These are phyloP conservation scores for Laburnicola sp. DNA, from an alignment of 2,329 filamentous ascomycete genomes.

Conservation along the genomic window DNA sequence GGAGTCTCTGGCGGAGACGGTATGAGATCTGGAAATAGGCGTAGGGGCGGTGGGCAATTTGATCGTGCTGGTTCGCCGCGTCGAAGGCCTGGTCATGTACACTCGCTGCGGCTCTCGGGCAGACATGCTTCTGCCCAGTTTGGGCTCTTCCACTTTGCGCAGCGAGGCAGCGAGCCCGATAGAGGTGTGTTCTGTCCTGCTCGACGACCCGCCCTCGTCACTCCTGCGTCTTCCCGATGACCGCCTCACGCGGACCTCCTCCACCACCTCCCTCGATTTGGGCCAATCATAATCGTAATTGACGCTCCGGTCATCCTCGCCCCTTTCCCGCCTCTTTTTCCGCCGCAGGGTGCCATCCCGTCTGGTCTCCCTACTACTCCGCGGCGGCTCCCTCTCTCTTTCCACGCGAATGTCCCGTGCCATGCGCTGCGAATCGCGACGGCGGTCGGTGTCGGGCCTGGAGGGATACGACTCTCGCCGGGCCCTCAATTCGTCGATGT, in stretches of 20 bases:
- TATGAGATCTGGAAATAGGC: conserved; percentile 29
- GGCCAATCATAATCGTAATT: conserved; percentile 39
- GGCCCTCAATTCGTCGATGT: conserved; percentile 47
- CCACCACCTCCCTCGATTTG: conserved; percentile 31
- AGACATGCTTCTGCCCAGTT: conserved; percentile 37
- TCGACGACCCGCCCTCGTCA: conserved; percentile 42
- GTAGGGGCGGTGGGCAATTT: conserved; percentile 30
- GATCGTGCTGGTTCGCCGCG: conserved; percentile 35
- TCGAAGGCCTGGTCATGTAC: conserved; percentile 34
- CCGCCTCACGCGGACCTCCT: conserved; percentile 33
- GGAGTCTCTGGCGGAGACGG: conserved; percentile 27
- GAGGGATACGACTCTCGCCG: conserved; percentile 46
- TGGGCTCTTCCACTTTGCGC: conserved; percentile 34
- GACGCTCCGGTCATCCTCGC: conserved; percentile 30
- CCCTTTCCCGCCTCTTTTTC: conserved; percentile 31
- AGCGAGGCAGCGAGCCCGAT: conserved; percentile 38
- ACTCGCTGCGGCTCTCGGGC: conserved; percentile 35
- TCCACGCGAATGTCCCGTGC: conserved; percentile 32
- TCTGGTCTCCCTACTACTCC: conserved; percentile 34
- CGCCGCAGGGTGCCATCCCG: conserved; percentile 33
- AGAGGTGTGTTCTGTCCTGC: conserved; percentile 37
- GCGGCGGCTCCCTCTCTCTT: conserved; percentile 31
- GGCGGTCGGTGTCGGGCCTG: conserved; percentile 35
- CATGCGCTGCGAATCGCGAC: conserved; percentile 38
- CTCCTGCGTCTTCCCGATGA: conserved; percentile 35